Percentiles rank a stretch among this genome's conserved stretches.
phyloP scores from a whole-genome alignment of 1,284 basidiomycete species.

The Mycosarcoma mackinlayi region DNA sequence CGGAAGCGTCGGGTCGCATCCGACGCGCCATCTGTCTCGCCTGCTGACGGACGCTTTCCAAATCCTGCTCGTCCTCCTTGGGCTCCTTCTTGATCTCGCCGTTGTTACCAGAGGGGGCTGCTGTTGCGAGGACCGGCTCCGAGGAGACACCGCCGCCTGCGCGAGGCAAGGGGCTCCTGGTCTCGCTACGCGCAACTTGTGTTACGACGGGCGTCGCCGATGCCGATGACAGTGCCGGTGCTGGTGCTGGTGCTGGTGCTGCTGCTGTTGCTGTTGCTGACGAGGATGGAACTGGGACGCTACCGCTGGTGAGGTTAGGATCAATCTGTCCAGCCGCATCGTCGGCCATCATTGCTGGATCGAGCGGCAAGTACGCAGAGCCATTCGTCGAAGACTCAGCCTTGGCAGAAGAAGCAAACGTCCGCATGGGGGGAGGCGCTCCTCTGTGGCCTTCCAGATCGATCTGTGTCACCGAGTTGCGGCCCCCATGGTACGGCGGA shows the following conservation, averaged over 20 bases:
- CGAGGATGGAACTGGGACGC: slow-evolving; percentile 1
- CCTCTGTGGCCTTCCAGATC: slow-evolving; percentile 8
- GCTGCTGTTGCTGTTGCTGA: background rate
- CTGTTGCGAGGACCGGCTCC: too few relatives aligned
- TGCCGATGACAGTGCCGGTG: background rate
- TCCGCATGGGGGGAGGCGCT: slow-evolving; percentile 19
- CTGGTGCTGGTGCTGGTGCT: background rate
- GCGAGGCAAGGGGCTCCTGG: background rate
- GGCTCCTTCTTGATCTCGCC: slow-evolving; percentile 26
- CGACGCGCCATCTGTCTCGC: slow-evolving; percentile 42
- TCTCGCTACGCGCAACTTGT: background rate
- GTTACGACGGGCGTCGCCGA: background rate
- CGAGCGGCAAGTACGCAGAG: slow-evolving; percentile 19
- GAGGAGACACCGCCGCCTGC: too few relatives aligned
- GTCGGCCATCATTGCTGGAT: slow-evolving; percentile 44
- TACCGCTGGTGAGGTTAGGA: slow-evolving; percentile 12
- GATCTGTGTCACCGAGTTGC: background rate
- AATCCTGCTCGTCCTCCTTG: slow-evolving; percentile 9
- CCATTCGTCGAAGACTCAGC: background rate
- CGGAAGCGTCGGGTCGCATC: slow-evolving; percentile 52
- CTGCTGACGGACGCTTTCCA: slow-evolving; percentile 33
- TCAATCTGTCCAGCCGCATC: slow-evolving; percentile 26
- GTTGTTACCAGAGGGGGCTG: background rate
- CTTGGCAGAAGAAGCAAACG: slow-evolving; percentile 22
- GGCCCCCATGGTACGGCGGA: slow-evolving; percentile 11